These are phyloP conservation scores for Podospora fimiseda DNA, from an alignment of 495 filamentous ascomycete species.

Conservation along the genomic window DNA sequence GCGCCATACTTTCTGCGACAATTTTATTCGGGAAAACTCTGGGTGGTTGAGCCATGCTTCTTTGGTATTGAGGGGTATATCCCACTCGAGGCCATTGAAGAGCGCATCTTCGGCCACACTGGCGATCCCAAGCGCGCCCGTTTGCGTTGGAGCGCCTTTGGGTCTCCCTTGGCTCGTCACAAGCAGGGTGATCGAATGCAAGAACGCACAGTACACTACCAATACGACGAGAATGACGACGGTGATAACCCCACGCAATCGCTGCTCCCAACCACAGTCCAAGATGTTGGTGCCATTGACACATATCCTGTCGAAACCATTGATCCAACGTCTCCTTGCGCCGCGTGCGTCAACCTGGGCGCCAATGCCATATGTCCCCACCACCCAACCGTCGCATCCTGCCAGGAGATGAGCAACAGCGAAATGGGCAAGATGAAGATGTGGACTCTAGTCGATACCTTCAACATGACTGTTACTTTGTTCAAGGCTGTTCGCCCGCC, in stretches of 20 bases:
- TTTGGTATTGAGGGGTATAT: constrained; percentile 5
- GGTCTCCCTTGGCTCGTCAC: background rate
- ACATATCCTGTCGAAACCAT: too few relatives aligned
- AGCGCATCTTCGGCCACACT: constrained; percentile 1
- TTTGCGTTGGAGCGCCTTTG: background rate
- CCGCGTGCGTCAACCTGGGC: too few relatives aligned
- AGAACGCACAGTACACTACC: too few relatives aligned
- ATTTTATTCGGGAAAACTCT: background rate
- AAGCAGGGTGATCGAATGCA: background rate
- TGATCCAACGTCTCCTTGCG: too few relatives aligned
- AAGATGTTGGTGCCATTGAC: too few relatives aligned
- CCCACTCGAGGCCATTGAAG: constrained; percentile 6
- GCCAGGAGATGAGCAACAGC: background rate
- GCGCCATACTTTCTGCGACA: background rate
- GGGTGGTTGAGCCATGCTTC: background rate
- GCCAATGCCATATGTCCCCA: too few relatives aligned
- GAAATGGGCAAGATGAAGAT: background rate
- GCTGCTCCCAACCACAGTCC: too few relatives aligned
- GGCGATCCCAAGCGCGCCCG: background rate
- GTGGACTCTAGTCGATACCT: constrained; percentile 37
- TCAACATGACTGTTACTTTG: constrained; percentile 29
- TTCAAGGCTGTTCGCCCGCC: constrained; percentile 33
- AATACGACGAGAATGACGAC: too few relatives aligned
- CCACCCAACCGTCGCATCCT: too few relatives aligned
- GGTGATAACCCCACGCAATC: too few relatives aligned